Base-by-base conservation (phyloP, 768 basidiomycete species). In the Rhodotorula taiwanensis region DNA sequence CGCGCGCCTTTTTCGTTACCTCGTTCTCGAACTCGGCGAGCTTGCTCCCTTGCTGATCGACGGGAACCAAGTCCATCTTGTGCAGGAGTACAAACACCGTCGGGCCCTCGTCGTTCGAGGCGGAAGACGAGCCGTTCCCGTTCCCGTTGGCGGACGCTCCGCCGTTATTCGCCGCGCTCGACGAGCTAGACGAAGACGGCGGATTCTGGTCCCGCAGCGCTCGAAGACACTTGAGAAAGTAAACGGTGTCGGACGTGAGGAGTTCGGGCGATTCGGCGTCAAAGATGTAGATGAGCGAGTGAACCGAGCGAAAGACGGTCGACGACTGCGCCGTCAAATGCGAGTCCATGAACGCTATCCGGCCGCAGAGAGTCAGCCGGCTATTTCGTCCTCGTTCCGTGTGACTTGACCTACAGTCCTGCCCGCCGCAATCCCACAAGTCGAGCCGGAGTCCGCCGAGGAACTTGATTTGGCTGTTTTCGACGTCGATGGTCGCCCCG, bases 381-480 rank as follows among this genome's bases (percentile, higher is more conserved):
- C n/a, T n/a, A n/a, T n/a, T n/a, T n/a, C n/a, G n/a, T n/a, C n/a
- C n/a, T n/a, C n/a, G n/a, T n/a, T n/a, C n/a, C n/a, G n/a, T n/a
- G n/a, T n/a, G n/a, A 39, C 36, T 39, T 4, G 7, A 52, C 70
- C 47, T n/a, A 73, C 72, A 67, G 31, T 95, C 91, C 76, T 99
- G 95, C 13, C 95, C 95, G 47, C 94, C 95, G 71, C 95, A 97
- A 77, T 99, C 95, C 94, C 94, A 97, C 9, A 97, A 81, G 74
- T 94, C 94, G 76, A 99, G 84, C 66, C 91, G 87, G 72, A 98
- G 85, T 74, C 94, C 90, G 20, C 92, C 93, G 20, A 99, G 84
- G 76, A 99, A 98, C 47, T 92, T 87, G 67, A 98, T 91, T 74
- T 95, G 90, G 71, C 93, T 94, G 75, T 93, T 89, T 75, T 97